phyloP scores from a whole-genome alignment of 2,329 filamentous ascomycete genomes.

The Clarireedia sp. region DNA sequence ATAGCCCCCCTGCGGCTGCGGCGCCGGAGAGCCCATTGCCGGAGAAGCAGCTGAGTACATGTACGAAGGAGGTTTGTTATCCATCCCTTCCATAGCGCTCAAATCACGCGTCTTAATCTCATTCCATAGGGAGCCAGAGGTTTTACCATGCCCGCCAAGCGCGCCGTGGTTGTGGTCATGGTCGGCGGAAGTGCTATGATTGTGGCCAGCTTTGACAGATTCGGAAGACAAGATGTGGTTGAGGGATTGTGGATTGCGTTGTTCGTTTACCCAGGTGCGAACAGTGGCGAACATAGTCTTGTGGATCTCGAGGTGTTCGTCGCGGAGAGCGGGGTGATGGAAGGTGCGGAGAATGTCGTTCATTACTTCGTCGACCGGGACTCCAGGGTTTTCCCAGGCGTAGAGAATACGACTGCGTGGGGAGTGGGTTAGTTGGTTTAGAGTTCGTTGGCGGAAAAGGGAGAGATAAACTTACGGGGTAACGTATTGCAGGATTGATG shows the following conservation, averaged over 20 bases:
- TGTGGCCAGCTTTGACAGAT: constrained; percentile 74
- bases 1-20: constrained; percentile 21
- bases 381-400: constrained; percentile 82
- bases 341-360: constrained; percentile 76
- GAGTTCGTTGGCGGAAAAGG: constrained; percentile 18
- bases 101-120: constrained; percentile 53
- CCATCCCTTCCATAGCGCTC: constrained; percentile 44
- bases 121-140: constrained; percentile 51
- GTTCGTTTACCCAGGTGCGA: constrained; percentile 67
- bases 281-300: constrained; percentile 84
- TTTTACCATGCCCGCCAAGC: constrained; percentile 44
- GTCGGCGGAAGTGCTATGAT: constrained; percentile 50
- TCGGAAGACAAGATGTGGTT: constrained; percentile 73
- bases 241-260: constrained; percentile 58
- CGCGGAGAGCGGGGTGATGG: constrained; percentile 80
- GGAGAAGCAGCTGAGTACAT: constrained; percentile 13
- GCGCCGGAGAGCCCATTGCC: constrained; percentile 20
- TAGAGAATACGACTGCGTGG: constrained; percentile 63
- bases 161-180: constrained; percentile 27
- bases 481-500: constrained; percentile 74
- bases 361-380: constrained; percentile 75
- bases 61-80: constrained; percentile 32
- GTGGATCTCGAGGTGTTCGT: constrained; percentile 71
- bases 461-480: constrained; percentile 58
- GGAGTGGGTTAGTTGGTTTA: not conserved